Evolutionary conservation across 805 yeast genomes (phyloP).

Genomic region (Cyberlindnera maclurae): DNA sequence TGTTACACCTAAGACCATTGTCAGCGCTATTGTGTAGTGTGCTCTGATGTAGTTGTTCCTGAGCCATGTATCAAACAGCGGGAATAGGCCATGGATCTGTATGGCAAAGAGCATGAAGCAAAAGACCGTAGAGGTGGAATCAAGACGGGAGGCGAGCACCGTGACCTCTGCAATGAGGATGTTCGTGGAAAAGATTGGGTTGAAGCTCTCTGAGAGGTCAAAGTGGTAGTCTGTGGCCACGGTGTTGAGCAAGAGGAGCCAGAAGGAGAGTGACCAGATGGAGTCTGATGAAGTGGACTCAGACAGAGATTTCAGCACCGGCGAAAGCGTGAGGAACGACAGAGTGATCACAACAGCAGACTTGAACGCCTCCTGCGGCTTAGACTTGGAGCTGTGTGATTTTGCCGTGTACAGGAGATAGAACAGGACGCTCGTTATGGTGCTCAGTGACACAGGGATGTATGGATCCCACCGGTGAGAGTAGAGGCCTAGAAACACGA

Average conservation of each 20-base stretch:
- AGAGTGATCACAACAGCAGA: conserved; percentile 65
- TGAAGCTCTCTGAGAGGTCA: conserved; percentile 27
- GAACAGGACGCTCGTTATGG: conserved; percentile 4
- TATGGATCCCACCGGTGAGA: conserved; percentile 42
- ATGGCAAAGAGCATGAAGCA: conserved; percentile 73
- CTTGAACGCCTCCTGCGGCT: conserved; percentile 33
- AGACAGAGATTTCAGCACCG: conserved; percentile 82
- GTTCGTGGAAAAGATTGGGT: conserved; percentile 69
- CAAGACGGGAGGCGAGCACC: conserved; percentile 81
- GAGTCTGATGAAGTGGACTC: conserved; percentile 89
- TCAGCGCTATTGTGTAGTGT: conserved; percentile 7
- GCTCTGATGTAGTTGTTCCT: conserved; percentile 29
- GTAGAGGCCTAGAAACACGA: conserved; percentile 62
- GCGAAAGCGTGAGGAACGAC: conserved; percentile 72
- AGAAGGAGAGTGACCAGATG: conserved; percentile 84
- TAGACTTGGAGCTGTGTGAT: background rate
- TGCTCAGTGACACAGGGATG: conserved; percentile 28
- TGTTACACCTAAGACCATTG: conserved; percentile 21
- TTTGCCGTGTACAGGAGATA: conserved; percentile 4
- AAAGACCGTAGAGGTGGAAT: conserved; percentile 69
- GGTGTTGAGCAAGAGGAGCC: conserved; percentile 67
- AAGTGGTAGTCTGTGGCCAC: conserved; percentile 61
- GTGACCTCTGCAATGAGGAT: conserved; percentile 79
- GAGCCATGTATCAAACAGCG: conserved; percentile 58
- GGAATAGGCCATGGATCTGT: conserved; percentile 65